Conservation (phyloP, 225 moss, liverwort and hornwort species). For the Sphagnum contortum region DNA sequence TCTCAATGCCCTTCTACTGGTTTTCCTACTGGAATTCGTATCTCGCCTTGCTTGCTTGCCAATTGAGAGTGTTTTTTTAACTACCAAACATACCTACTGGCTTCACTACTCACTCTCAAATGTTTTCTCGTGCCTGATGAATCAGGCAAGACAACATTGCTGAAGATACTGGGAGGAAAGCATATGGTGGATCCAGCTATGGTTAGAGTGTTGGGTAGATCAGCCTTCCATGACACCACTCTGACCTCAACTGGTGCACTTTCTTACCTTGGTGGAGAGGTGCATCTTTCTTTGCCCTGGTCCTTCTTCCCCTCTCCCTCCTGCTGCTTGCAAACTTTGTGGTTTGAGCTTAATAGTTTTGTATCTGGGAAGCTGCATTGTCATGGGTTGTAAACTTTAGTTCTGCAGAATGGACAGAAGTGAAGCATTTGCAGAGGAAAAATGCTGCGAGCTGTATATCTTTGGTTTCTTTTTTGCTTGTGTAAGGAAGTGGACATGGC, state of each 20-base stretch:
- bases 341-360: neutral
- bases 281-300: slow-evolving; percentile 9
- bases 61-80: neutral
- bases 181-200: slow-evolving; percentile 88
- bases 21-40: too few relatives aligned
- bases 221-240: slow-evolving; percentile 89
- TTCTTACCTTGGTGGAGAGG: slow-evolving; percentile 85
- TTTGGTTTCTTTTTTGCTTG: too few relatives aligned
- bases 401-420: too few relatives aligned
- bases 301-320: too few relatives aligned
- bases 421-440: too few relatives aligned
- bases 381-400: too few relatives aligned
- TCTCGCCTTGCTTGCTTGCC: neutral
- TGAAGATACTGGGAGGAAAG: slow-evolving; percentile 88
- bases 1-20: too few relatives aligned
- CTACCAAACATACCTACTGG: too few relatives aligned
- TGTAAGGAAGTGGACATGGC: too few relatives aligned
- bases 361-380: too few relatives aligned
- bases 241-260: slow-evolving; percentile 76
- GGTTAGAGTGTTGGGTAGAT: slow-evolving; percentile 84
- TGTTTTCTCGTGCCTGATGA: neutral
- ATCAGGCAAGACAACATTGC: slow-evolving; percentile 79
- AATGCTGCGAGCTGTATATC: too few relatives aligned
- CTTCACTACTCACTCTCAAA: too few relatives aligned
- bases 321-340: neutral